phyloP scores from a whole-genome alignment of 2,329 filamentous ascomycete species.

The Colletotrichum gigasporum region DNA sequence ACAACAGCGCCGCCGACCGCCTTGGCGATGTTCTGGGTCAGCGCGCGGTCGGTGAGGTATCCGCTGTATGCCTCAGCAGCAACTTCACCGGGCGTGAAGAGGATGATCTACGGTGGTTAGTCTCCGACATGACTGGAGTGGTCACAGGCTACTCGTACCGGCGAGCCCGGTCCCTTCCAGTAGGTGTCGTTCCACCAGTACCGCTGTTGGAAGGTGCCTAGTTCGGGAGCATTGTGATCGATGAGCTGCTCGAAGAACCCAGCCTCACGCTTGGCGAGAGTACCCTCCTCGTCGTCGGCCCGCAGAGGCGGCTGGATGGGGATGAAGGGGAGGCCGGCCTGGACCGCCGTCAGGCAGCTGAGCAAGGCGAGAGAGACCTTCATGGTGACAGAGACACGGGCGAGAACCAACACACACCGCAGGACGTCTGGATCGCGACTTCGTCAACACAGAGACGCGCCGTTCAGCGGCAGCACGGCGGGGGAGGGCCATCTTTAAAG shows the following conservation, averaged over 20 bases:
- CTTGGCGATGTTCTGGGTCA: conserved; percentile 61
- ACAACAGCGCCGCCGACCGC: conserved; percentile 63
- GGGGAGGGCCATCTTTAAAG: neutral
- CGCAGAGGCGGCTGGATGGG: conserved; percentile 19
- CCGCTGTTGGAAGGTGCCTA: conserved; percentile 51
- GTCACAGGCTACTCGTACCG: conserved; percentile 45
- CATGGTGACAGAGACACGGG: conserved; percentile 3
- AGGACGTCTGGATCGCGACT: neutral
- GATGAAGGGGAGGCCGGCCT: conserved; percentile 10
- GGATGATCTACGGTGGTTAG: conserved; percentile 46
- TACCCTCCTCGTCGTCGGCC: conserved; percentile 1
- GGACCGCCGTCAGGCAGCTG: conserved; percentile 12
- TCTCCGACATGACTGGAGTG: neutral
- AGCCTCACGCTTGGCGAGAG: conserved; percentile 14
- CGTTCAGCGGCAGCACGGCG: neutral
- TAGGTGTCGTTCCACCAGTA: conserved; percentile 62
- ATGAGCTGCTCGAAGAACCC: conserved; percentile 62
- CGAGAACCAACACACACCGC: neutral
- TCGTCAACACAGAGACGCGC: conserved; percentile 2
- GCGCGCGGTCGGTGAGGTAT: conserved; percentile 59
- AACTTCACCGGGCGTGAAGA: conserved; percentile 63
- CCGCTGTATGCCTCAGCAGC: conserved; percentile 55
- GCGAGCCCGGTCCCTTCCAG: conserved; percentile 64
- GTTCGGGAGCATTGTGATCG: conserved; percentile 64
- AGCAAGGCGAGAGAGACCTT: conserved; percentile 21